Base-by-base conservation (phyloP, 208 protist species). In the Porcisia hertigi region DNA sequence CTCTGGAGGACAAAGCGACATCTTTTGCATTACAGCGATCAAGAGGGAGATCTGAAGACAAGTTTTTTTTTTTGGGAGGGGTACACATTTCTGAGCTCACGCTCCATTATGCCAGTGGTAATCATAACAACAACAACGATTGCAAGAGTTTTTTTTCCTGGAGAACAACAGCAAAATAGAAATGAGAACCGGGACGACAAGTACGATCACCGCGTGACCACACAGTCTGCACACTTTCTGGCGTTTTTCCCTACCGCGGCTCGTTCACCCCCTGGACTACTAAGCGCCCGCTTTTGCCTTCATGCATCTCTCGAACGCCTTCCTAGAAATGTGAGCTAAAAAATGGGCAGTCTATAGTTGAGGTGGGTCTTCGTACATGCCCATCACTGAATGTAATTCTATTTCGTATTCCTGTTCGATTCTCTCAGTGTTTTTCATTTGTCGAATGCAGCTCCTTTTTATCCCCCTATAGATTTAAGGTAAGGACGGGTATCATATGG, bases 381-480 rank as follows among this genome's bases (percentile, higher is more conserved):
- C 11, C 11, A 14, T 12, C 8, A 52, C 5, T 52, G 0, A 52
- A 52, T 52, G 8, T 12, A 12, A 52, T 1, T 52, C 5, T 52
- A 5, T 52, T 52, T 12, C 11, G 12, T 3, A 23, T 14, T 9
- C 60, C 36, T 16, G 16, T 65, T 36, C 18, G 18, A 23, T 43
- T 23, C 20, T n/a, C 11, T 4, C 25, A 43, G 16, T 65, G 47
- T 14, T 70, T n/a, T 2, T 16, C 3, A 18, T 57, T 34, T 75
- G 60, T 4, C 63, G 45, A 54, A 57, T 47, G 2, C 34, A 1
- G 18, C 60, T 67, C 66, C 12, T 82, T 60, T 73, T 67, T 25
- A 8, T 18, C 23, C 16, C 63, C 41, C 12, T 67, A 67, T 18
- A 49, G 23, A 43, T 49, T 30, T 36, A 36, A 67, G 63, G 25